Evolutionary conservation across 1,139 yeast species (phyloP).

Genomic region (Saccharomyces hybrid): DNA sequence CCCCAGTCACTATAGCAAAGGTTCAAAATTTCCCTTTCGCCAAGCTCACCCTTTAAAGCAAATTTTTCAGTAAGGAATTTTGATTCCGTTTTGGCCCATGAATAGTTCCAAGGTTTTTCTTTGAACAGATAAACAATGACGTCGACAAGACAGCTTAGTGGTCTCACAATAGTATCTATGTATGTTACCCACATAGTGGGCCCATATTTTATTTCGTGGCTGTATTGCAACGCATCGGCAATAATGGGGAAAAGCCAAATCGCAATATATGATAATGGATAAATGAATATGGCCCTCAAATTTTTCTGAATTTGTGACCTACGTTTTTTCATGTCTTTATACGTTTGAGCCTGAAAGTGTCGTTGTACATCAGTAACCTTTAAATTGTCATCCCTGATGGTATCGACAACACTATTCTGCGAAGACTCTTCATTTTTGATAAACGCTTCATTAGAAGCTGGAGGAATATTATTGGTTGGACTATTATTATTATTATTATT

Average conservation of each 20-base stretch:
- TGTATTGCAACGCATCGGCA: conserved; percentile 54
- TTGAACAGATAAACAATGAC: conserved; percentile 66
- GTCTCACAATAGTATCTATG: conserved; percentile 68
- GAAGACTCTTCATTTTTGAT: background rate
- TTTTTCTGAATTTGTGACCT: conserved; percentile 67
- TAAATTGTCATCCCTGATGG: conserved; percentile 2
- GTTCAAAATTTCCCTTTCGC: conserved; percentile 20
- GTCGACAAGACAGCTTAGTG: conserved; percentile 74
- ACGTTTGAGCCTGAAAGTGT: conserved; percentile 50
- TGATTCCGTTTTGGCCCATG: conserved; percentile 25
- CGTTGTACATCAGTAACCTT: conserved; percentile 26
- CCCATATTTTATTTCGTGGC: conserved; percentile 41
- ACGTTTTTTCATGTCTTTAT: conserved; percentile 51
- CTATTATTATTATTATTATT: background rate
- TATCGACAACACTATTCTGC: background rate
- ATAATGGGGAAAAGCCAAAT: conserved; percentile 79
- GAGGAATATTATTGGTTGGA: background rate
- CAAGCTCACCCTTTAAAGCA: conserved; percentile 23
- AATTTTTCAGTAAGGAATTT: conserved; percentile 20
- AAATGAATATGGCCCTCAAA: conserved; percentile 71
- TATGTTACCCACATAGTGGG: conserved; percentile 61
- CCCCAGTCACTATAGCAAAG: conserved; percentile 24
- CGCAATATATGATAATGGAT: conserved; percentile 73
- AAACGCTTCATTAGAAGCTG: background rate
- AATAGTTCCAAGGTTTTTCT: conserved; percentile 65